Conservation (phyloP, 2,329 filamentous ascomycete genomes). For the Calonectria pauciramosa region DNA sequence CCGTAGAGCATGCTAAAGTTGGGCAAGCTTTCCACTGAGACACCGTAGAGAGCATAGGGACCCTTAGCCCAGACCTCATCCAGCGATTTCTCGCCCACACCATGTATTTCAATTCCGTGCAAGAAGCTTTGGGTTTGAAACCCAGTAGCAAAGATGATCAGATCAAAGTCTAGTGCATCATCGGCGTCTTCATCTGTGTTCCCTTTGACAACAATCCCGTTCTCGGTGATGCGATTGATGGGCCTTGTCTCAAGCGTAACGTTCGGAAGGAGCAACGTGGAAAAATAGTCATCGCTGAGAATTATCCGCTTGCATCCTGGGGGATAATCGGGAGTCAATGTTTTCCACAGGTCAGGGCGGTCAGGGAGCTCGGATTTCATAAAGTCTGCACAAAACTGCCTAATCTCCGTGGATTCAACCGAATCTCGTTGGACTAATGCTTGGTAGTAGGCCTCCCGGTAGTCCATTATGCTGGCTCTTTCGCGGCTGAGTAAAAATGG, state of each 20-base stretch:
- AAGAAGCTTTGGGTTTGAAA: slow-evolving; percentile 10
- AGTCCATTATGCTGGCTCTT: slow-evolving; percentile 6
- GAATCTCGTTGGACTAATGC: slow-evolving; percentile 5
- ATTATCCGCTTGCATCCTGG: slow-evolving; percentile 14
- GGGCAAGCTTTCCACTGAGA: neutral
- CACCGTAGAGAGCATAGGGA: slow-evolving; percentile 4
- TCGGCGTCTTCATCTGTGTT: neutral
- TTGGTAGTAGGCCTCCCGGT: slow-evolving; percentile 2
- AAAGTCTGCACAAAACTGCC: neutral
- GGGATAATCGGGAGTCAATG: slow-evolving; percentile 4
- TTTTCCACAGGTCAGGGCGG: slow-evolving; percentile 10
- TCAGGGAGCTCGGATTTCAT: slow-evolving; percentile 9
- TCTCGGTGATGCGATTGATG: neutral
- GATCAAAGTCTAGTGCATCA: slow-evolving; percentile 10
- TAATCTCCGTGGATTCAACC: neutral
- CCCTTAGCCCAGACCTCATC: slow-evolving; percentile 5
- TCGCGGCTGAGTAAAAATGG: slow-evolving; percentile 1
- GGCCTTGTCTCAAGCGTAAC: neutral
- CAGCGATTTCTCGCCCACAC: neutral
- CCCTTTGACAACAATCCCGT: neutral
- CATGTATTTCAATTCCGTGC: slow-evolving; percentile 13
- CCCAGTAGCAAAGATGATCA: slow-evolving; percentile 12
- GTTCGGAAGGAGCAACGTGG: neutral
- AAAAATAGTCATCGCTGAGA: slow-evolving; percentile 14
- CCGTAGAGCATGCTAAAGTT: slow-evolving; percentile 23